Evolutionary conservation across 345 rosid genomes (phyloP).

Genomic region (Orychophragmus violaceus): DNA sequence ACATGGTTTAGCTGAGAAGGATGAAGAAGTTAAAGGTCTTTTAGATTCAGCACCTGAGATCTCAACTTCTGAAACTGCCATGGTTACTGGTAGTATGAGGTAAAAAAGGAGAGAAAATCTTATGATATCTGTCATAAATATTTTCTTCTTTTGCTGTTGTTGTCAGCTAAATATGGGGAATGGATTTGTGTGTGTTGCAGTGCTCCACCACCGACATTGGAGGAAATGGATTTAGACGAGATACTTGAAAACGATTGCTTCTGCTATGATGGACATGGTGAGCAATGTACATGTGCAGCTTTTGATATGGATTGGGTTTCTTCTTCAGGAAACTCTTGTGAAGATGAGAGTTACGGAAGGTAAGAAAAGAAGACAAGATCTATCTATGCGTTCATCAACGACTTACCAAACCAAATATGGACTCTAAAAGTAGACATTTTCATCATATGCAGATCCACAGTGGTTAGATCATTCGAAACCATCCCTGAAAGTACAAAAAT

Average conservation of each 20-base stretch:
- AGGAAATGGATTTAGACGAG: constrained; percentile 39
- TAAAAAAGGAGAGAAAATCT: neutral
- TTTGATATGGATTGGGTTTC: constrained; percentile 82
- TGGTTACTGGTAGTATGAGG: constrained; percentile 43
- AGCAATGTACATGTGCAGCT: constrained; percentile 51
- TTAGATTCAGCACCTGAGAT: constrained; percentile 63
- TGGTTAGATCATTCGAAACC: constrained; percentile 49
- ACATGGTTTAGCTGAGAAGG: constrained; percentile 36
- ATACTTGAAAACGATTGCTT: constrained; percentile 41
- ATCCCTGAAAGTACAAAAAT: constrained; percentile 34
- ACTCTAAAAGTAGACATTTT: neutral
- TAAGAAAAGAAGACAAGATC: constrained; percentile 17
- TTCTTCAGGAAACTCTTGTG: constrained; percentile 84
- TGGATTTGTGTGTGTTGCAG: constrained; percentile 30
- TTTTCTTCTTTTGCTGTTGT: neutral
- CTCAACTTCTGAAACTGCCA: constrained; percentile 41
- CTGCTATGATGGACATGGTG: constrained; percentile 47
- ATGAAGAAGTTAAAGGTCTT: constrained; percentile 38
- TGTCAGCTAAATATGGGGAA: constrained; percentile 20
- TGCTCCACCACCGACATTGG: constrained; percentile 34
- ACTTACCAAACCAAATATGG: neutral
- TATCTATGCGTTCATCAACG: neutral
- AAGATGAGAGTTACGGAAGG: constrained; percentile 71
- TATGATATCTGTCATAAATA: neutral
- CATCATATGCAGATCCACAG: constrained; percentile 45